Base-by-base conservation (phyloP, 1,284 basidiomycete species). In the Irpex lacteus region DNA sequence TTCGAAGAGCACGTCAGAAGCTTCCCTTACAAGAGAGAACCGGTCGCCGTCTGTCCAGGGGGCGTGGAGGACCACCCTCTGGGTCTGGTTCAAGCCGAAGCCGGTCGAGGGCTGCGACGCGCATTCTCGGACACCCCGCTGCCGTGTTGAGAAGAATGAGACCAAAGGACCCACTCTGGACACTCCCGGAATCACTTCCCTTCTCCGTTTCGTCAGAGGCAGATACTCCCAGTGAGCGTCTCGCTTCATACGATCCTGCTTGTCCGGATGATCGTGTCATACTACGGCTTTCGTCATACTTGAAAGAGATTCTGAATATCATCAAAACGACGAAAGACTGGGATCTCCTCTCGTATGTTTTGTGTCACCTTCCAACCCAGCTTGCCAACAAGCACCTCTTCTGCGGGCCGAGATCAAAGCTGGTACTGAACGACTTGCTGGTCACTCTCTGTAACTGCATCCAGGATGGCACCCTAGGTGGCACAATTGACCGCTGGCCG, bases 331-430 rank as follows among this genome's bases (percentile, higher is more conserved):
- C 96, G 72, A 85, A 81, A 57, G 94, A 92, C 67, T 99, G 98
- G 97, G 98, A 99, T 70, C 82, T 99, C 40, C 82, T 98, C 13
- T 95, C 95, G 2, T 99, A 98, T 72, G 82, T 97, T 4, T 82
- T 99, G 1, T 94, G 92, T 72, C 94, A 97, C 76, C 82, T 99
- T 1, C 96, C 98, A 0, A 83, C 89, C 19, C 96, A 99, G 75
- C 84, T 99, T 3, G 83, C 91, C 60, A 99, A 99, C 84, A 98
- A 98, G 77, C 95, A 98, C 73, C 85, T 98, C 63, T 96, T 98
- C 77, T 98, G 96, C 73, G 98, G 98, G 0, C 92, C 92, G 0
- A 87, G 88, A 60, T 90, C 92, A 9, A 82, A 89, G 13, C 77
- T 76, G 9, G 84, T 89, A 19, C 85, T 98, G 19, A 79, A 86